phyloP scores from a whole-genome alignment of 108 stramenopile species.

The Mediolabrus comicus region DNA sequence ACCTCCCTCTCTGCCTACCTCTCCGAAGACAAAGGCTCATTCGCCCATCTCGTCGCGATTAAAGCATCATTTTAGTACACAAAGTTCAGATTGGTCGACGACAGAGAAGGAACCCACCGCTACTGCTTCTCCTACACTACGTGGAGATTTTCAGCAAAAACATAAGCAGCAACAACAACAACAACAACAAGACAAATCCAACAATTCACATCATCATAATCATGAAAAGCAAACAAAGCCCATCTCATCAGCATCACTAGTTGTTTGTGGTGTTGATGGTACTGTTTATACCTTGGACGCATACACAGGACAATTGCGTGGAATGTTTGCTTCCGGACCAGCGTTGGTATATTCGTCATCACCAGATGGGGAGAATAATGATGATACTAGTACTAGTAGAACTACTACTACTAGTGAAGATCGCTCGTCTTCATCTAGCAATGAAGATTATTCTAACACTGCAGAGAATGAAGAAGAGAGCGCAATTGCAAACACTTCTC shows the following conservation, averaged over 20 bases:
- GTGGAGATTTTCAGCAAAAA: background rate
- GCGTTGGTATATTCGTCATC: constrained; percentile 53
- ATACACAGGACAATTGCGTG: constrained; percentile 41
- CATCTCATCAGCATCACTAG: constrained; percentile 42
- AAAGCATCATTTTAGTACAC: background rate
- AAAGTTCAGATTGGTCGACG: background rate
- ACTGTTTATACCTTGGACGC: constrained; percentile 61
- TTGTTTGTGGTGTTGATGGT: constrained; percentile 70
- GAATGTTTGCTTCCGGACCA: constrained; percentile 53
- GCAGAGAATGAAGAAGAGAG: background rate
- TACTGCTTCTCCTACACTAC: background rate
- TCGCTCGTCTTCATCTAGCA: background rate
- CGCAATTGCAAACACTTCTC: background rate
- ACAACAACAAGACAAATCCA: background rate
- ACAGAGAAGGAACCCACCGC: background rate
- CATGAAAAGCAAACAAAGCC: background rate
- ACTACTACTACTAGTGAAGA: background rate
- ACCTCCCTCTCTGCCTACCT: background rate
- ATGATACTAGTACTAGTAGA: constrained; percentile 4
- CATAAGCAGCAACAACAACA: background rate
- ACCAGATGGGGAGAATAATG: background rate
- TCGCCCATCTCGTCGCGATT: background rate
- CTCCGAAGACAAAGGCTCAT: background rate
- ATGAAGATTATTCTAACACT: too few relatives aligned
- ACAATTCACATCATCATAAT: background rate